These are phyloP conservation scores for Saturnispora besseyi DNA, from an alignment of 805 yeast genomes.

Conservation along the genomic window DNA sequence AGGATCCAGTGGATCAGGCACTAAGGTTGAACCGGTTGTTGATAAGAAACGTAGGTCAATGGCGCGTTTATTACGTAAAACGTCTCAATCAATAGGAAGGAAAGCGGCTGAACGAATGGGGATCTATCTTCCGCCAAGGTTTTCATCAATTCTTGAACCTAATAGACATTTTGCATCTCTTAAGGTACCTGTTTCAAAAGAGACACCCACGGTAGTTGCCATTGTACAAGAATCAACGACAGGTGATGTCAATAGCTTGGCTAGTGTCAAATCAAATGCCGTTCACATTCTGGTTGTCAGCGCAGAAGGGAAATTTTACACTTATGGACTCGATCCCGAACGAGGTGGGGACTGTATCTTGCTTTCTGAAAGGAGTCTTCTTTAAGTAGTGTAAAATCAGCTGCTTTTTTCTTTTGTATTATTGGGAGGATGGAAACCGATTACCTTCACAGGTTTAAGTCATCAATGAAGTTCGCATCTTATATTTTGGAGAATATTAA, in stretches of 20 bases:
- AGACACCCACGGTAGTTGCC: conserved; percentile 40
- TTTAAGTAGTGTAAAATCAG: conserved; percentile 17
- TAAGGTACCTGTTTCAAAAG: conserved; percentile 35
- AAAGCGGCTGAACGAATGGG: conserved; percentile 85
- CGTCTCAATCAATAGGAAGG: conserved; percentile 69
- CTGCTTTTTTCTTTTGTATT: background rate
- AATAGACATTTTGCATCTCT: conserved; percentile 86
- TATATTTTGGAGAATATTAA: too few relatives aligned
- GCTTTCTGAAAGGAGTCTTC: conserved; percentile 42
- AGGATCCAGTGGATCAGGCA: conserved; percentile 20
- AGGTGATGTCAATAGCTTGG: conserved; percentile 14
- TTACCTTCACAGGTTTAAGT: too few relatives aligned
- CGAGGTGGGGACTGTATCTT: conserved; percentile 92
- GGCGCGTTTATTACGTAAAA: conserved; percentile 65
- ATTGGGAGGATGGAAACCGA: background rate
- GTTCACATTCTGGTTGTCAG: conserved; percentile 71
- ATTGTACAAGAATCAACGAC: conserved; percentile 20
- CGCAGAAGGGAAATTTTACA: conserved; percentile 77
- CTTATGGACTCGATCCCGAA: conserved; percentile 77
- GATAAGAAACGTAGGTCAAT: conserved; percentile 65
- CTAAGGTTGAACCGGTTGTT: conserved; percentile 50
- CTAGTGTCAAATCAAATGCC: conserved; percentile 16
- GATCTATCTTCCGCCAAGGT: conserved; percentile 75
- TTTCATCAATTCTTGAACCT: conserved; percentile 83
- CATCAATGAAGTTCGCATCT: too few relatives aligned